Base-by-base conservation (phyloP, 2,329 filamentous ascomycete genomes). In the Stemphylium lycopersici region DNA sequence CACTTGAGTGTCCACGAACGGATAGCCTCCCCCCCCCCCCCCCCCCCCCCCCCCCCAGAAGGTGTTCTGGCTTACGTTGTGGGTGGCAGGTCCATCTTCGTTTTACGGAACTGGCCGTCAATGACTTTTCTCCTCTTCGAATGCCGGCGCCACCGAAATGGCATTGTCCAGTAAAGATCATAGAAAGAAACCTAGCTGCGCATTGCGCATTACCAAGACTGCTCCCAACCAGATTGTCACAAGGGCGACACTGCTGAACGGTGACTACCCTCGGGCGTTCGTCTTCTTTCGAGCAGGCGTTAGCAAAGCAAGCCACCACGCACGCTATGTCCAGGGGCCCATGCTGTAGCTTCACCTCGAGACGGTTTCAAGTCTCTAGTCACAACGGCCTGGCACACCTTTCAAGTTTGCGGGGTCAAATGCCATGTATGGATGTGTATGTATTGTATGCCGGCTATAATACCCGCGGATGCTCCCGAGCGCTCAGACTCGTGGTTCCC, bases 251-350 rank as follows among this genome's bases (percentile, higher is more conserved):
- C n/a, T 26, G 22, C 39, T 29, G 48, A 16, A 31, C 36, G 33
- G 49, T 41, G 15, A 43, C 26, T n/a, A 20, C 20, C 36, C 7
- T 54, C 51, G 51, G 51, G 34, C 22, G 13, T 24, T 31, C 16
- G 33, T 44, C 29, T 54, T 48, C 29, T 45, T 54, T 54, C 31
- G 41, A 54, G 51, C 47, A 54, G 47, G 51, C 50, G 51, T 26
- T 34, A 39, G 40, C 34, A 24, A 37, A 6, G 32, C 26, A 33
- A 24, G 22, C 22, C 29, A 39, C 40, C 22, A 50, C 51, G 26
- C 51, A 26, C 51, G 48, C 22, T 42, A 54, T 34, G 46, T n/a
- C 46, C 44, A 39, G 33, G 40, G 46, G 33, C 26, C 20, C 34
- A 42, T 54, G 51, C 46, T 16, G 33, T 50, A 42, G 39, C 36